Conservation (phyloP, 257 asterid species). For the Nicotiana noctiflora region DNA sequence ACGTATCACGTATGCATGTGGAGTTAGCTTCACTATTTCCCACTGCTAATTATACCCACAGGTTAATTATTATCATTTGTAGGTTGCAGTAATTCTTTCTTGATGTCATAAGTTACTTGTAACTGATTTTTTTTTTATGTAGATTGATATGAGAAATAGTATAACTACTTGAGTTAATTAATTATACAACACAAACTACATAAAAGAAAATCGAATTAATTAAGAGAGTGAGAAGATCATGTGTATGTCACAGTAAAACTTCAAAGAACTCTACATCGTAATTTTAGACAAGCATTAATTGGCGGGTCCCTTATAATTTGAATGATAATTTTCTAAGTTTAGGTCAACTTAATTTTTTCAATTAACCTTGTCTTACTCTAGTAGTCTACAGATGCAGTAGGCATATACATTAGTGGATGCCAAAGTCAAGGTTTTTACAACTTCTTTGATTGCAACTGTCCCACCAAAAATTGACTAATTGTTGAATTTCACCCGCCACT, state of each 20-base stretch:
- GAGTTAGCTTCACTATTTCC: not conserved
- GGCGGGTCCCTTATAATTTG: not conserved
- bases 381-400: not conserved
- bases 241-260: too few relatives aligned
- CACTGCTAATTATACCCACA: not conserved
- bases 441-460: not conserved
- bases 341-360: not conserved
- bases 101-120: too few relatives aligned
- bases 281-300: not conserved
- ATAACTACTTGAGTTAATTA: too few relatives aligned
- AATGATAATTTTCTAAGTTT: not conserved
- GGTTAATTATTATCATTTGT: not conserved
- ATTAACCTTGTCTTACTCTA: not conserved
- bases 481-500: not conserved
- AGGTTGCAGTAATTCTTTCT: too few relatives aligned
- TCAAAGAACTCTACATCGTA: not conserved
- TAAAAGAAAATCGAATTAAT: too few relatives aligned
- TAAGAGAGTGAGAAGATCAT: too few relatives aligned
- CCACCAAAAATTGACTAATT: conserved; percentile 4
- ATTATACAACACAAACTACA: too few relatives aligned
- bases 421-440: conserved; percentile 1
- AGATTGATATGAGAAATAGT: too few relatives aligned
- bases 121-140: too few relatives aligned
- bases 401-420: not conserved
- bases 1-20: not conserved